Evolutionary conservation across 2,329 filamentous ascomycete genomes (phyloP), one percentile per base, ranked within the genome.

Genomic region (Aspergillus ochraceoroseus): DNA sequence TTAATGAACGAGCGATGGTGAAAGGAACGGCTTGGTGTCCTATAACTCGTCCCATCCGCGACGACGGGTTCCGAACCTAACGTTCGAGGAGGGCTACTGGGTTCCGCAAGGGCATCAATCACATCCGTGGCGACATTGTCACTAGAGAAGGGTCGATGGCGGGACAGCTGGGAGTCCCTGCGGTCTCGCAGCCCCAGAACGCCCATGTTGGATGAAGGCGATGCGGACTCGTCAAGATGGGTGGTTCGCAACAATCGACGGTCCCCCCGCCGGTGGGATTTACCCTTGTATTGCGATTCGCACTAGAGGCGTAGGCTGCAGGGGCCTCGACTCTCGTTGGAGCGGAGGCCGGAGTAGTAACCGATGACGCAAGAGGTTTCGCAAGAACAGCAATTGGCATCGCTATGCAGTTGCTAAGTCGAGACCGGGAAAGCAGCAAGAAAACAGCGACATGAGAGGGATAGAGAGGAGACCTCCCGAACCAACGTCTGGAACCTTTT

Each of bases 11-110:
- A 65, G 12, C 68, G 59, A 40, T 68, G 68, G 32, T 64, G 65
- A 46, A 70, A 71, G 2, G 68, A 71, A 31, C 68, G 62, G 19
- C 61, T 60, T 5, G 68, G 68, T 12, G 68, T 68, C 44, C 62
- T 62, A 36, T 59, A 53, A 42, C 61, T 66, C 26, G 52, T 56
- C 18, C 55, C 57, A 36, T 55, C 56, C 38, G 58, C 54, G 32
- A 56, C 54, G 12, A 56, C 52, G 4, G 60, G 33, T 20, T 63
- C 59, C 5, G 55, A 35, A 13, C 57, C 54, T 26, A 48, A 43
- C 20, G 51, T 47, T 15, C 49, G 51, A 14, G 61, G 54, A 13
- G 53, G 52, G 33, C 51, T 59, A 43, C 55, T 43, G 12, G 56
- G 57, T 43, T 61, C 61, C 23, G 56, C 53, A 14, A 51, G 46